Evolutionary conservation across 163 green algal species (phyloP), one percentile per base, ranked within the genome.

Genomic region (Chloromonas sp.): DNA sequence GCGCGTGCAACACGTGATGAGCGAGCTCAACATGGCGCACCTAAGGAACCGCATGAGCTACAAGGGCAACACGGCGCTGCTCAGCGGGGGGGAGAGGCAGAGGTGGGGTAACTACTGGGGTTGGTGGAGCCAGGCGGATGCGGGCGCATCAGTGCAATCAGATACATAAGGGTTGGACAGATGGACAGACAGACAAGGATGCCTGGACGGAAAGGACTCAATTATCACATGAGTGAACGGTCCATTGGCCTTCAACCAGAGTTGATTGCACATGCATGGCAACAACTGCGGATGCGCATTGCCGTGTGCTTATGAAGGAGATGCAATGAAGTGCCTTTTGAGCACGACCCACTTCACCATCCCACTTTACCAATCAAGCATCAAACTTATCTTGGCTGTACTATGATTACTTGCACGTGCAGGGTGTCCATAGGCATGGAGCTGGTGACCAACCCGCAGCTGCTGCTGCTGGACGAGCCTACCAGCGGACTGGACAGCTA

Each of bases 391-490:
- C 11, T 76, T 76, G 66, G 5, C 11, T 76, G 8, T n/a, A 76
- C 8, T 76, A 76, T 76, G 66, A 76, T n/a, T n/a, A 76, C 66
- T 76, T 36, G 74, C 13, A 2, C 85, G 88, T 0, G 77, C 77
- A 81, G 77, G 14, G 91, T 95, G 57, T 92, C 88, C 15, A 94
- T 95, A 59, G 92, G 85, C 60, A 94, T 95, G 91, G 92, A 94
- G 84, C 87, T 95, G 76, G 88, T 94, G 5, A 94, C 89, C 0
- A 82, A 92, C 70, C 90, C 92, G 0, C 82, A 83, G n/a, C 89
- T 95, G 58, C 57, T 94, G 1, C 78, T 94, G 78, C 85, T 95
- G 83, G 91, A 92, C 79, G 89, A 91, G 79, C 88, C 88, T 2
- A 91, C 88, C 61, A 83, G 71, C 14, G 85, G 85, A 60, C 81